Evolutionary conservation across 306 rosid species (phyloP).

Genomic region (Vachellia collinsii): DNA sequence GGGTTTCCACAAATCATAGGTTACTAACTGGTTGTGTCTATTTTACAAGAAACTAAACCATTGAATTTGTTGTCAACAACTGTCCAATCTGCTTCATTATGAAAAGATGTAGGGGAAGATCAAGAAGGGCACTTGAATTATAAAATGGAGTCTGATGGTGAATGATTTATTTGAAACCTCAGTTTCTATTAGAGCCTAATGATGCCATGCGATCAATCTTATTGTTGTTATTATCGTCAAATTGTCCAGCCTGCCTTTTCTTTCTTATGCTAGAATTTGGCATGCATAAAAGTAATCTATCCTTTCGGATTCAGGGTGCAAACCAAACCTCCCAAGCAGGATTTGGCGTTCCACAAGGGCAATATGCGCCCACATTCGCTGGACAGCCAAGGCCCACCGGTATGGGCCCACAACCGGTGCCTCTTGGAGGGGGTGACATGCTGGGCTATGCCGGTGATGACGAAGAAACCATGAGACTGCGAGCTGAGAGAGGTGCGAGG

Average conservation of each 20-base stretch:
- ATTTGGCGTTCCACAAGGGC: constrained; percentile 66
- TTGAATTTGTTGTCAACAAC: background rate
- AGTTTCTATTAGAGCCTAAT: background rate
- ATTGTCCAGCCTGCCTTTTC: no score
- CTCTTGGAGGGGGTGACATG: constrained; percentile 68
- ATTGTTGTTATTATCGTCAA: no score
- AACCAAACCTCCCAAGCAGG: constrained; percentile 71
- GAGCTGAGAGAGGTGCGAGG: constrained; percentile 73
- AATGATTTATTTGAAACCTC: background rate
- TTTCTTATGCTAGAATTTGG: constrained; percentile 21
- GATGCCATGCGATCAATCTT: no score
- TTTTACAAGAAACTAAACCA: background rate
- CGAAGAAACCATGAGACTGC: constrained; percentile 62
- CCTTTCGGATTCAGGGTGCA: constrained; percentile 46
- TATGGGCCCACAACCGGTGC: constrained; percentile 78
- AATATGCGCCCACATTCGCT: constrained; percentile 81
- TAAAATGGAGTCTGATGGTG: background rate
- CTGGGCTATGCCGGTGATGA: constrained; percentile 65
- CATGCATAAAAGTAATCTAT: constrained; percentile 11
- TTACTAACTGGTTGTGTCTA: background rate
- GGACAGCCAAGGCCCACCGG: constrained; percentile 91
- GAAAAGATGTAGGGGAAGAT: background rate
- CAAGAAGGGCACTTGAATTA: background rate
- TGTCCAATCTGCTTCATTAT: background rate
- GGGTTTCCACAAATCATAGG: constrained; percentile 1